These are phyloP conservation scores for Plasmodium gallinaceum DNA, from an alignment of 169 alveolate genomes.

Conservation along the genomic window DNA sequence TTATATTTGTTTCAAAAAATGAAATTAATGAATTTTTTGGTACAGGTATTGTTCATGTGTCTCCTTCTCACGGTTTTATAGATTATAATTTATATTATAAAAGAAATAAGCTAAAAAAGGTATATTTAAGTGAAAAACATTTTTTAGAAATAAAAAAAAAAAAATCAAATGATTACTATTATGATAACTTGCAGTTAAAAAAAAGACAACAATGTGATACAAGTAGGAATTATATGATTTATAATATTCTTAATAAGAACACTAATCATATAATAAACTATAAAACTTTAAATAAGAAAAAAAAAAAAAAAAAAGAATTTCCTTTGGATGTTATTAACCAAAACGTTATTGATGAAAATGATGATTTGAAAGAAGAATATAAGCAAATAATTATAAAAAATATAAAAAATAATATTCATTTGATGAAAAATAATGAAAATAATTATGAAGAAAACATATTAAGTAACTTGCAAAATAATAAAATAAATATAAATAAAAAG, in stretches of 20 bases:
- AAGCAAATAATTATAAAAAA: conserved; percentile 6
- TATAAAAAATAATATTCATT: background rate
- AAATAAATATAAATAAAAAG: conserved; percentile 48
- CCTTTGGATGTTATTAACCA: conserved; percentile 23
- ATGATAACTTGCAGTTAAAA: background rate
- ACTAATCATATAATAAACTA: background rate
- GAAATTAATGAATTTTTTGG: conserved; percentile 59
- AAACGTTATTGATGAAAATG: conserved; percentile 71
- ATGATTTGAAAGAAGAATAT: conserved; percentile 58
- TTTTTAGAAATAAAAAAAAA: background rate
- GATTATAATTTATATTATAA: conserved; percentile 43
- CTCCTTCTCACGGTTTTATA: conserved; percentile 73
- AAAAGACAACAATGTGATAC: too few species aligned
- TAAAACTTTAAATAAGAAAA: background rate
- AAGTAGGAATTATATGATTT: background rate
- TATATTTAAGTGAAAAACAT: conserved; percentile 5
- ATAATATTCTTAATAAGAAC: background rate
- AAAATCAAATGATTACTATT: background rate
- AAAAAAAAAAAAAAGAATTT: background rate
- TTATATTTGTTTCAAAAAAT: conserved; percentile 26
- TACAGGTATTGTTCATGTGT: conserved; percentile 71
- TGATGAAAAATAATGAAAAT: conserved; percentile 15
- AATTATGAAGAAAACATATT: background rate
- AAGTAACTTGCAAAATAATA: background rate
- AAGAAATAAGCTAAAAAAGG: conserved; percentile 34